A percentile compares a stretch with the other conserved stretches of the same genome.
Conservation (phyloP, 148 eudicot species). For the Vaccinium macrocarpon region DNA sequence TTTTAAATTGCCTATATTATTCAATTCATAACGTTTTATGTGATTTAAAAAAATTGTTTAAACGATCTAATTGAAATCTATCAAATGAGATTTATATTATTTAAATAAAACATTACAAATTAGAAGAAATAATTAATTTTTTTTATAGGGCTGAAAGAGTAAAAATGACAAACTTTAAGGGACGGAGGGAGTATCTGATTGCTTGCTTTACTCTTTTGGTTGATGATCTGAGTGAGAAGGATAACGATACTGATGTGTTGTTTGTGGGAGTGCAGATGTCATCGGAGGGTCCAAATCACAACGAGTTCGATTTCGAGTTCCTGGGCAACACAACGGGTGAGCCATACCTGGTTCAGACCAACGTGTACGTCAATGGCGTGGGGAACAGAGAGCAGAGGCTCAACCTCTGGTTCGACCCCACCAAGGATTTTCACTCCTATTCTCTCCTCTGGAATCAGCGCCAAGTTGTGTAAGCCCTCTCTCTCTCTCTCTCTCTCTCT, state of each 20-base stretch:
- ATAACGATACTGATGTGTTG: neutral
- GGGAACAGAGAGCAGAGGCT: constrained; percentile 87
- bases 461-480: constrained; percentile 68
- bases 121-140: too few species aligned
- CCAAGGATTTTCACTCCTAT: constrained; percentile 68
- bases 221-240: too few species aligned
- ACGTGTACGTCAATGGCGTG: constrained; percentile 74
- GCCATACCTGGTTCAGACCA: constrained; percentile 82
- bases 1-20: too few species aligned
- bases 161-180: too few species aligned
- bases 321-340: constrained; percentile 82
- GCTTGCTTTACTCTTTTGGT: too few species aligned
- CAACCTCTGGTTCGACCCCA: constrained; percentile 85
- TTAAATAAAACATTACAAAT: too few species aligned
- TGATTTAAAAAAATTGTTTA: too few species aligned
- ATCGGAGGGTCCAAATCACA: constrained; percentile 74
- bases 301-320: constrained; percentile 94
- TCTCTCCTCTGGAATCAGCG: constrained; percentile 71
- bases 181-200: too few species aligned
- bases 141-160: too few species aligned
- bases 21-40: too few species aligned
- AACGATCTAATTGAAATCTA: too few species aligned
- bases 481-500: neutral
- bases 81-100: too few species aligned
- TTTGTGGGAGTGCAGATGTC: constrained; percentile 56